A percentile compares a stretch with the other conserved stretches of the same genome.
These are phyloP conservation scores for Roridomyces roridus DNA, from an alignment of 768 basidiomycete genomes.

Conservation along the genomic window DNA sequence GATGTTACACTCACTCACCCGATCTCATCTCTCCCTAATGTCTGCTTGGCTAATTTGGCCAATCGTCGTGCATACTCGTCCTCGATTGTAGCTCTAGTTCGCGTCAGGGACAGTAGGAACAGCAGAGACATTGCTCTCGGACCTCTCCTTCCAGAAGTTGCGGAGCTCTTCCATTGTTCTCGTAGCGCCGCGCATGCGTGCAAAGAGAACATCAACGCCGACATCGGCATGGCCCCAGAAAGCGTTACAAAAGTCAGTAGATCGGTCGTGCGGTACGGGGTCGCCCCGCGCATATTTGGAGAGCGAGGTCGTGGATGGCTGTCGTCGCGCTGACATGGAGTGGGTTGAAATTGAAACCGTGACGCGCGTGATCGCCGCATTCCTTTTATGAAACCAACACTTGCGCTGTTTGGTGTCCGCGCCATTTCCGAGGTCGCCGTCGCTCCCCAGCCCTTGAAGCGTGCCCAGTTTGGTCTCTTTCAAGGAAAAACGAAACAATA, in stretches of 20 bases:
- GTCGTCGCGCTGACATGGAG: slow-evolving; percentile 74
- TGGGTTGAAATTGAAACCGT: background rate
- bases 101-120: slow-evolving; percentile 11
- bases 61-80: slow-evolving; percentile 94
- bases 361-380: too few relatives aligned
- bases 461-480: slow-evolving; percentile 80
- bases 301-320: slow-evolving; percentile 83
- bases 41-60: slow-evolving; percentile 74
- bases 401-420: slow-evolving; percentile 1
- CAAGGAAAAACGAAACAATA: slow-evolving; percentile 81
- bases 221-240: slow-evolving; percentile 93
- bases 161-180: slow-evolving; percentile 90
- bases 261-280: slow-evolving; percentile 47
- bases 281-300: slow-evolving; percentile 64
- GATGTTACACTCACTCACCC: slow-evolving; percentile 66
- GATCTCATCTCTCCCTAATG: slow-evolving; percentile 89
- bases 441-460: slow-evolving; percentile 78
- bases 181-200: slow-evolving; percentile 84
- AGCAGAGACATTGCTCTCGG: slow-evolving; percentile 30
- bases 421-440: slow-evolving; percentile 31
- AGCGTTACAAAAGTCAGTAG: slow-evolving; percentile 92
- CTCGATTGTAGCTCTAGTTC: slow-evolving; percentile 80
- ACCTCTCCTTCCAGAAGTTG: slow-evolving; percentile 95
- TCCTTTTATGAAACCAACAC: slow-evolving; percentile 8
- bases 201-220: slow-evolving; percentile 90